Evolutionary conservation across 2,329 filamentous ascomycete genomes (phyloP).

Genomic region (Pseudofabraea citricarpa): DNA sequence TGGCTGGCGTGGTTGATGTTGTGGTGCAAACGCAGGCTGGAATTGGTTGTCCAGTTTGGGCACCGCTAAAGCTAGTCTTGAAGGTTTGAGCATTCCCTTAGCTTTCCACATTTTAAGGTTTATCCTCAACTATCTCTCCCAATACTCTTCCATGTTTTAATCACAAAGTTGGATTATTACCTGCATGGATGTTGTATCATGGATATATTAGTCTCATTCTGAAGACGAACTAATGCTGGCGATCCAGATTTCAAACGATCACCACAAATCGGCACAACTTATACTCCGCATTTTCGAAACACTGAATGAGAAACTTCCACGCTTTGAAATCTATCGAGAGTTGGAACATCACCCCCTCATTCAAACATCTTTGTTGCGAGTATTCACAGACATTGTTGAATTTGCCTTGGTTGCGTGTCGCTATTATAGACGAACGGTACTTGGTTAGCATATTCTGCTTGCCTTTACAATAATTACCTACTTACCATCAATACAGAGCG

Average conservation of each 20-base stretch:
- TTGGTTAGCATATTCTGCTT: too few relatives aligned
- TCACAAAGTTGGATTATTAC: too few relatives aligned
- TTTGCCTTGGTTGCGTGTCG: not conserved
- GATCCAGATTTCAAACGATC: conserved; percentile 1
- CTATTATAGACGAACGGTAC: not conserved
- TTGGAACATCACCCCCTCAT: not conserved
- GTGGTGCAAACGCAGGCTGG: conserved; percentile 7
- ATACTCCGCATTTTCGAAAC: not conserved
- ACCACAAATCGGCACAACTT: not conserved
- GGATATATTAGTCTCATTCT: not conserved
- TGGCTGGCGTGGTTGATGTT: not conserved
- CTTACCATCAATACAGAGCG: too few relatives aligned
- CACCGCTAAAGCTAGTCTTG: conserved; percentile 4
- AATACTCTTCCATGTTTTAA: too few relatives aligned
- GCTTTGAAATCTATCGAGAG: conserved; percentile 2
- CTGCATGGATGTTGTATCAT: too few relatives aligned
- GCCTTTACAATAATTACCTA: too few relatives aligned
- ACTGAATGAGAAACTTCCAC: conserved; percentile 1
- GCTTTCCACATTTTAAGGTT: too few relatives aligned
- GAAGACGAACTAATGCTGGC: not conserved
- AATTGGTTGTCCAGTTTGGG: conserved; percentile 5
- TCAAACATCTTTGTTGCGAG: not conserved
- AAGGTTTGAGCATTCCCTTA: conserved; percentile 1
- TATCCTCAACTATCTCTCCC: too few relatives aligned
- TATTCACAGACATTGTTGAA: conserved; percentile 2